Evolutionary conservation across 768 basidiomycete genomes (phyloP), one percentile per base, ranked within the genome.

Genomic region (Albatrellus ellisii): DNA sequence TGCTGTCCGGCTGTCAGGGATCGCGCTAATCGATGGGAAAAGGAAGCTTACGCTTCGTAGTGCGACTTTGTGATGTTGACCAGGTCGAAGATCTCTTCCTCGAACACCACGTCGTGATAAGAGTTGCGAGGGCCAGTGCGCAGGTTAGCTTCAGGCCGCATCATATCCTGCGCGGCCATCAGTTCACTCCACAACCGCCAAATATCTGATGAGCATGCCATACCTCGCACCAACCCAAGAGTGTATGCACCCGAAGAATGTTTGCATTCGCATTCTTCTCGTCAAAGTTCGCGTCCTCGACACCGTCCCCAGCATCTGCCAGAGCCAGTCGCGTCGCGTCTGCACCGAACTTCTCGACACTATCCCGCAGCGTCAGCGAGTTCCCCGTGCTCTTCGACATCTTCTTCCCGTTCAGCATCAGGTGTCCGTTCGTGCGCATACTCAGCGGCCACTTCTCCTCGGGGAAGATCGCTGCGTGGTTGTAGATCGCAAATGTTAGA

Each of bases 221-320:
- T 45, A 89, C 89, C 63, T 94, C 83, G 52, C 88, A 91, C 92
- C 94, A 99, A 4, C 69, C 72, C 49, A 91, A 67, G 54, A 95
- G 64, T 0, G 94, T 98, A 58, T 92, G 83, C 47, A 99, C 66
- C 39, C 95, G 74, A 57, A 98, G 61, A 56, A 99, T 98, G 47
- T 88, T 90, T 9, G 95, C 91, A 57, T 98, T 99, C 14, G 95
- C 95, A 4, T 83, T 86, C 66, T 90, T 86, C 70, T 98, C 94
- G 57, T 99, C 95, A 54, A 98, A 99, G 68, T 99, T 99, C 34
- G 94, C 94, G 62, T 99, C 95, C 61, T 95, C 92, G 52, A 97
- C 73, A 39, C 91, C 89, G 58, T 99, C 95, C 11, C 95, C 95
- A 21, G 91, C 90, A 65, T 98, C 94, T 20, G 95, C 95, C 61